A percentile compares a stretch with the other conserved stretches of the same genome.
Evolutionary conservation across 73 alveolate genomes (phyloP).

Genomic region (Tetrahymena malaccensis): DNA sequence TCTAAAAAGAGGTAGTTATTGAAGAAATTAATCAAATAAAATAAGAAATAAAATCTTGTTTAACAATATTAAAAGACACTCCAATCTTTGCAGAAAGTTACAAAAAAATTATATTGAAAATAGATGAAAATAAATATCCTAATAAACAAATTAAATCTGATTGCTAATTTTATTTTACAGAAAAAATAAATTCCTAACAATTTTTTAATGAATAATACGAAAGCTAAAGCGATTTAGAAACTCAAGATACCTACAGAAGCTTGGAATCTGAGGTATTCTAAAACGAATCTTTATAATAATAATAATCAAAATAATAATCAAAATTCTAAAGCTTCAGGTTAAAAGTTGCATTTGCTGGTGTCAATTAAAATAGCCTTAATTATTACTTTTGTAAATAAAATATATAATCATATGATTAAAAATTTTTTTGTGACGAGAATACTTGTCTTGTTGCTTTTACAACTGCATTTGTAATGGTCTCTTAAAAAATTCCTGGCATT

Average conservation of each 20-base stretch:
- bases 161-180: background rate
- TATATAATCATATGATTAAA: background rate
- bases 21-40: background rate
- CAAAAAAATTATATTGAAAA: background rate
- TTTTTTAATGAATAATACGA: background rate
- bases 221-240: background rate
- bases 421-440: background rate
- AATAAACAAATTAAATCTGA: too few species aligned
- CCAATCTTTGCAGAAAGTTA: background rate
- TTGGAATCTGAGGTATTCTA: background rate
- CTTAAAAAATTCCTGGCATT: background rate
- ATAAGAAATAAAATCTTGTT: background rate
- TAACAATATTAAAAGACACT: background rate
- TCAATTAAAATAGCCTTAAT: background rate
- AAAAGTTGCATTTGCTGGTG: background rate
- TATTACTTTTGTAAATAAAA: background rate
- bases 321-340: background rate
- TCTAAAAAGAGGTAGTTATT: background rate
- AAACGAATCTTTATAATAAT: background rate
- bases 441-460: background rate
- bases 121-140: background rate
- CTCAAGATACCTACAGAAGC: background rate
- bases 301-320: too few species aligned
- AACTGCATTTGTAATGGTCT: background rate
- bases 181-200: background rate